Base-by-base conservation (phyloP, 2,329 filamentous ascomycete species). In the Alternaria sp. region DNA sequence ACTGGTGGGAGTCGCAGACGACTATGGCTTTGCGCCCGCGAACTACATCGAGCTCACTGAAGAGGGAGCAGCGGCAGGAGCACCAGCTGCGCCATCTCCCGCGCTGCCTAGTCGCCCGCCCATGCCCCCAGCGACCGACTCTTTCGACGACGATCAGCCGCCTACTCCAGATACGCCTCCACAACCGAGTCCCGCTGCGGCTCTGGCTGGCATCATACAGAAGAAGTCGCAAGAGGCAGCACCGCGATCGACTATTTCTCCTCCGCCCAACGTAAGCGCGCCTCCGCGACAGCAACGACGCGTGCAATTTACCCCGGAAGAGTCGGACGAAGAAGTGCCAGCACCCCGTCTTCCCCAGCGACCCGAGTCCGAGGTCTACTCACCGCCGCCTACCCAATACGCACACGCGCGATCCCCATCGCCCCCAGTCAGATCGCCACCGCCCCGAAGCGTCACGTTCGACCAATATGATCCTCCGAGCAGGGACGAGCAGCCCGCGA, bases 11-110 rank as follows among this genome's bases (percentile, higher is more conserved):
- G 84, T 90, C 47, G 89, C 94, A 70, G 88, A 88, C 57, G 93
- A 97, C 69, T 99, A 90, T 83, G 96, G 96, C 53, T 99, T 99
- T 80, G 96, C 92, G 58, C 96, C 96, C 4, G 88, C 95, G 64
- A 99, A 98, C 81, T 99, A 99, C 79, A 97, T 98, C 69, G 93
- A 98, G 70, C 81, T 93, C 55, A 80, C 84, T 50, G 85, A 86
- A 44, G 79, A 78, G 26, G 76, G 84, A 20, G 82, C 84, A 51
- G 74, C 80, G 53, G 37, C 66, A 28, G 63, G 65, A 11, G 60
- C 66, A 21, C 41, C 65, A 8, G 55, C 69, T 18, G 33, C 46
- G 15, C 83, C 88, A 20, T 86, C 87, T 41, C 82, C 82, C 25
- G 67, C 79, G 12, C 78, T 83, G 71, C 82, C 82, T 37, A 58